These are phyloP conservation scores for Lentinus brumalis DNA, from an alignment of 768 basidiomycete species.

Conservation along the genomic window DNA sequence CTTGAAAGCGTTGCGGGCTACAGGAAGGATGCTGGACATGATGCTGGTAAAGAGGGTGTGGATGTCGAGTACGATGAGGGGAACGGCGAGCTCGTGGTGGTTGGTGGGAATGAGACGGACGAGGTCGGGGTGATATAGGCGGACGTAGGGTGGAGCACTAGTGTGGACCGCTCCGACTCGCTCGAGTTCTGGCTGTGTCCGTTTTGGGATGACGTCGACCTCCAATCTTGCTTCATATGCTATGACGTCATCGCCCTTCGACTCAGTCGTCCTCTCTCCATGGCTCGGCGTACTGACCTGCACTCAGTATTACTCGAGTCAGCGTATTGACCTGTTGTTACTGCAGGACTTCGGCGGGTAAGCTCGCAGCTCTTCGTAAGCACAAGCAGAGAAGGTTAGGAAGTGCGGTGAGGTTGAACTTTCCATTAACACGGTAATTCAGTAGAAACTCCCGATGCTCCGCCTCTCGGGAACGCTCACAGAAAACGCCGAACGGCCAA, in stretches of 20 bases:
- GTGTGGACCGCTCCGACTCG: not conserved
- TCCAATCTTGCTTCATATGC: not conserved
- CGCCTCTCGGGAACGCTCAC: too few relatives aligned
- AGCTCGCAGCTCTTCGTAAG: not conserved
- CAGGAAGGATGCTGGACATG: conserved; percentile 27
- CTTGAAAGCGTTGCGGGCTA: conserved; percentile 27
- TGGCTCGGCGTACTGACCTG: not conserved
- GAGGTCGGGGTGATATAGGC: conserved; percentile 4
- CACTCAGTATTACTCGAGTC: not conserved
- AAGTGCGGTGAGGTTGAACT: not conserved
- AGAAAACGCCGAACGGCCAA: too few relatives aligned
- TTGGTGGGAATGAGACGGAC: not conserved
- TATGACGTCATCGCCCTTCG: not conserved
- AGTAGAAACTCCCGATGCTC: too few relatives aligned
- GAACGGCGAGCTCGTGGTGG: not conserved
- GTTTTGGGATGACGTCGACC: conserved; percentile 19
- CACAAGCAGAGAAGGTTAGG: not conserved
- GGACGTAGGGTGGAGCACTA: conserved; percentile 3
- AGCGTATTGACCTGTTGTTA: not conserved
- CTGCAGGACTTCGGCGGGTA: not conserved
- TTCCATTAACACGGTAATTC: not conserved
- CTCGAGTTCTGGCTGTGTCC: not conserved
- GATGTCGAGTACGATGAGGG: not conserved
- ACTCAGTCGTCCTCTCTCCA: not conserved
- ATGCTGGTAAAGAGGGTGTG: conserved; percentile 2